phyloP scores from a whole-genome alignment of 139 green algal genomes.

The Bryopsis sp. region DNA sequence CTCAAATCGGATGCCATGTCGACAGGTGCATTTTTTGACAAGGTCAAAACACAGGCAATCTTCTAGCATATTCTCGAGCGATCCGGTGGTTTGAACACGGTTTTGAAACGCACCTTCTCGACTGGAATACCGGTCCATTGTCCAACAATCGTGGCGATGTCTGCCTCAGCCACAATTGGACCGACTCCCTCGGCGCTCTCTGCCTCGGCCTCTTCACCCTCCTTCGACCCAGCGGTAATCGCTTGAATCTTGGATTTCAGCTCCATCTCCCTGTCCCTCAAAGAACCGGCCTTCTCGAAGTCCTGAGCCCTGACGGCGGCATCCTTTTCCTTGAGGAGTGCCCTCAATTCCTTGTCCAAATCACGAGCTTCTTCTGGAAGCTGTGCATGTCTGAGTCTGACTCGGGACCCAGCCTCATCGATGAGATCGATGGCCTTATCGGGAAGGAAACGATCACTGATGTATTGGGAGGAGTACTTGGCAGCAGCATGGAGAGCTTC shows the following conservation, averaged over 20 bases:
- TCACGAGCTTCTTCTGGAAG: conserved; percentile 95
- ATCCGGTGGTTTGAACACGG: not conserved
- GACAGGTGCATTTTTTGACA: not conserved
- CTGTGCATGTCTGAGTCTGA: conserved; percentile 90
- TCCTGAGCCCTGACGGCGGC: conserved; percentile 79
- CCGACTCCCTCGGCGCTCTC: conserved; percentile 66
- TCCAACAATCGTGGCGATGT: conserved; percentile 94
- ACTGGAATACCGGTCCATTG: conserved; percentile 81
- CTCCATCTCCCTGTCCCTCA: conserved; percentile 97
- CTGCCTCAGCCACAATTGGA: conserved; percentile 72
- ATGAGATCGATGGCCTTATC: conserved; percentile 97
- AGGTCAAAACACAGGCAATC: not conserved
- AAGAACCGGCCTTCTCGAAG: conserved; percentile 92
- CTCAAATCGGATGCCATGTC: not conserved
- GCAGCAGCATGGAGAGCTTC: conserved; percentile 86
- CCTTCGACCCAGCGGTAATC: conserved; percentile 59
- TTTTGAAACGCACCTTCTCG: conserved; percentile 48
- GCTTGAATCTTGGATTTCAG: conserved; percentile 88
- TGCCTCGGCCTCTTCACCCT: conserved; percentile 56
- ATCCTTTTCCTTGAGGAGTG: conserved; percentile 99
- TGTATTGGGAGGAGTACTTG: conserved; percentile 92
- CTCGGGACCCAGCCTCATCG: conserved; percentile 93
- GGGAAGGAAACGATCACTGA: conserved; percentile 72
- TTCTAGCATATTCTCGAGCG: not conserved
- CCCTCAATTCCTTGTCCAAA: conserved; percentile 77